These are phyloP conservation scores for Vicia faba DNA, from an alignment of 306 rosid species.

Conservation along the genomic window DNA sequence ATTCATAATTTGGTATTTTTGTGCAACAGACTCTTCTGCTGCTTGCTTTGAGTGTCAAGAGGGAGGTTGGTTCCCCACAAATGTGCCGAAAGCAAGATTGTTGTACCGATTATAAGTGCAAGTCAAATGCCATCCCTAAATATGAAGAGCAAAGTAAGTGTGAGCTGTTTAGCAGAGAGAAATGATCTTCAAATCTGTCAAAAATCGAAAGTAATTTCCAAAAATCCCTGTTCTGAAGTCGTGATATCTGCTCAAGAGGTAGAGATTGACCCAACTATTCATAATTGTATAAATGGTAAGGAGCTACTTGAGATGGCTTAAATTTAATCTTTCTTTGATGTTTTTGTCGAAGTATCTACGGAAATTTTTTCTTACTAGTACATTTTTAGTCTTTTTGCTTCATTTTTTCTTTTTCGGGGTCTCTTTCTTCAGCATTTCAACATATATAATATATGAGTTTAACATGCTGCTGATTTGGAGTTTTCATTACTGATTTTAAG, in stretches of 20 bases:
- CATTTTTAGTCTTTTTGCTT: constrained; percentile 11
- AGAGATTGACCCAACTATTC: constrained; percentile 56
- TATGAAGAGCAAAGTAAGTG: constrained; percentile 87
- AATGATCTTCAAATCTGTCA: constrained; percentile 73
- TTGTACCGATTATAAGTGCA: constrained; percentile 49
- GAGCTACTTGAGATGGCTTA: constrained; percentile 24
- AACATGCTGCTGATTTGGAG: constrained; percentile 4
- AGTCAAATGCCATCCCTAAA: constrained; percentile 96
- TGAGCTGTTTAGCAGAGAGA: constrained; percentile 72
- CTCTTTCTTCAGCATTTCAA: constrained; percentile 15
- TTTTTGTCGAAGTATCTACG: background rate
- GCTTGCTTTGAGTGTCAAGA: constrained; percentile 41
- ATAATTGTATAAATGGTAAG: constrained; percentile 66
- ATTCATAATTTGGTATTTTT: constrained; percentile 15
- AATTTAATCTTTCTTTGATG: constrained; percentile 14
- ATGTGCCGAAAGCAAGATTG: constrained; percentile 56
- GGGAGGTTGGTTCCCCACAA: constrained; percentile 53
- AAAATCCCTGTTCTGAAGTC: constrained; percentile 61
- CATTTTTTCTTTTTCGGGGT: constrained; percentile 11
- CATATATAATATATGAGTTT: background rate
- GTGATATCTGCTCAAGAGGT: constrained; percentile 51
- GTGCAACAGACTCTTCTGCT: constrained; percentile 47
- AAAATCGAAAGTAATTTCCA: constrained; percentile 73
- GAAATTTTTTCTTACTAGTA: background rate
- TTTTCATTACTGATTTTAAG: constrained; percentile 7